Evolutionary conservation across 2,329 filamentous ascomycete species (phyloP), one percentile per base, ranked within the genome.

Genomic region (Penicillium paneum): DNA sequence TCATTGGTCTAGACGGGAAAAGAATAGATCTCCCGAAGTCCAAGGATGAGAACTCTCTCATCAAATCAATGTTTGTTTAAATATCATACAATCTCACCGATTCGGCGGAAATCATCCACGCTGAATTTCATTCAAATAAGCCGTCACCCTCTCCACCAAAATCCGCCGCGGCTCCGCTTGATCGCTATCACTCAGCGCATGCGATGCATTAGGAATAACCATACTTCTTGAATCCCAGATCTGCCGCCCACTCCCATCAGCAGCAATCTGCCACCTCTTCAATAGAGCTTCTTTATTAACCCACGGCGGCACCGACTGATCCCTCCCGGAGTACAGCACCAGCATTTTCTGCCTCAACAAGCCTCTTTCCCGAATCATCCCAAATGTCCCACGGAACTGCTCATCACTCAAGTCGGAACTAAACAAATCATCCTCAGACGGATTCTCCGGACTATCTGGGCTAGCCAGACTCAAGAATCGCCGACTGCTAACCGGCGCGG

Each of bases 351-450:
- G 62, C 34, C 62, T 71, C 42, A 77, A 52, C 17, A 78, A 46
- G 0, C 71, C 72, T 12, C 66, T 59, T 13, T 60, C 38, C 3
- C 63, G 58, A 26, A 79, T 65, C 62, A 66, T 75, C 3, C 84
- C 81, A 80, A 92, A 96, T 7, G 86, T 86, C 7, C 66, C 66
- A n/a, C 72, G 67, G 3, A 91, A 75, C n/a, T 78, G 76, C 21
- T 81, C 78, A 40, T 83, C 79, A 0, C 77, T 71, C 8, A 94
- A 74, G 66, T 93, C 88, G 2, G 84, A 86, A 10, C 88, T 91
- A 74, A 95, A 96, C 67, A 88, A 90, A 68, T 96, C 91, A 67
- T 96, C 91, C 54, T 90, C 88, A 4, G 86, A 89, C 2, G 84
- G 78, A 49, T 78, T 73, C 40, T 78, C 75, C 1, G 82, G 81